phyloP scores from a whole-genome alignment of 257 asterid species.

The Anisodus tanguticus region DNA sequence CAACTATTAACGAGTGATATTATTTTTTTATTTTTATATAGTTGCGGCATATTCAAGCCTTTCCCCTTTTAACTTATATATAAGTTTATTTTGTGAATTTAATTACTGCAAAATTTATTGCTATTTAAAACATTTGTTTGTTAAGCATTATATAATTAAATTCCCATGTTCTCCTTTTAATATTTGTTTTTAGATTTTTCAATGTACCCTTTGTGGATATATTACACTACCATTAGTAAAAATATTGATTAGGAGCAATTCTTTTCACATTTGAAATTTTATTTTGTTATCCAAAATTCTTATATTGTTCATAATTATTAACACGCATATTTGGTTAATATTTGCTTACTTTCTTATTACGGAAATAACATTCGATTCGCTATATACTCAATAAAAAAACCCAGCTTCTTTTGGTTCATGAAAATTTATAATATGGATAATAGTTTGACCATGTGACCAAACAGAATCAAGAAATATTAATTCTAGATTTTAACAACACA shows the following conservation, averaged over 20 bases:
- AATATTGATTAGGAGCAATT: background rate
- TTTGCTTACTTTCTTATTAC: background rate
- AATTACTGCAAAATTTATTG: background rate
- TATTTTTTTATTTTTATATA: no score
- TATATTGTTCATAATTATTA: background rate
- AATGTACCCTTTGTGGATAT: no score
- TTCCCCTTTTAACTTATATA: no score
- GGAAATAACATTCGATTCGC: background rate
- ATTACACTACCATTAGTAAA: background rate
- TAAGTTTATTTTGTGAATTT: background rate
- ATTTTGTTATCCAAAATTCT: background rate
- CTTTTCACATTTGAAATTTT: no score
- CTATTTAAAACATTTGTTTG: background rate
- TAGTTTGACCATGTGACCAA: no score
- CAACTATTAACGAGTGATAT: no score
- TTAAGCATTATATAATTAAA: background rate
- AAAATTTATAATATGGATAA: no score
- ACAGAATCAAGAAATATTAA: no score
- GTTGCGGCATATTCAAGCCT: no score
- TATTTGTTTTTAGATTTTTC: background rate
- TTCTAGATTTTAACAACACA: no score
- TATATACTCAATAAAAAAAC: no score
- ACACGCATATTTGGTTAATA: background rate
- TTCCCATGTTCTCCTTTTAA: background rate
- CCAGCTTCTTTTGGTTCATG: no score